Percentiles rank a stretch among this genome's conserved stretches.
Evolutionary conservation across 2,329 filamentous ascomycete genomes (phyloP).

Genomic region (Tolypocladium pustulatum): DNA sequence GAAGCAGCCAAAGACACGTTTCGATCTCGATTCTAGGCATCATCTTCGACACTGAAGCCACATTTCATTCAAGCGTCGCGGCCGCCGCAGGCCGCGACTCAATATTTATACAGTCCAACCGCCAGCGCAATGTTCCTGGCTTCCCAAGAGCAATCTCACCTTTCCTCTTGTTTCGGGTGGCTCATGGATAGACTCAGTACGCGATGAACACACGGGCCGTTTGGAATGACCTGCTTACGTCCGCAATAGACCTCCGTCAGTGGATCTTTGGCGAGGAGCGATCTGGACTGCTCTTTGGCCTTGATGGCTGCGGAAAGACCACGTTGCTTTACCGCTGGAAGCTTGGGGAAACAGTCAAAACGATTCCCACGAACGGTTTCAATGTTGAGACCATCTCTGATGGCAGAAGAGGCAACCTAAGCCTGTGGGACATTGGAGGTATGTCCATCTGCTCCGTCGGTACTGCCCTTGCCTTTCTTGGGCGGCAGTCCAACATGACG

Average conservation of each 20-base stretch:
- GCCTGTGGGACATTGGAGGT: conserved; percentile 20
- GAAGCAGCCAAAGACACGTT: not conserved
- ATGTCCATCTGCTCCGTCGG: not conserved
- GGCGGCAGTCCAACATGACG: not conserved
- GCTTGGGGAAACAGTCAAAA: conserved; percentile 84
- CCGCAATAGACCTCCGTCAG: not conserved
- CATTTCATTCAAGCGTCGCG: not conserved
- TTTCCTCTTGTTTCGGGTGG: too few species aligned
- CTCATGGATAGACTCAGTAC: not conserved
- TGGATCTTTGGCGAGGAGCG: not conserved
- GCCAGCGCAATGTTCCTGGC: not conserved
- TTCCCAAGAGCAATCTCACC: not conserved
- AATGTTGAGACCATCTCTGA: conserved; percentile 70
- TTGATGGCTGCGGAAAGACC: conserved; percentile 52
- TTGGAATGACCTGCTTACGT: not conserved
- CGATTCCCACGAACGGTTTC: conserved; percentile 91
- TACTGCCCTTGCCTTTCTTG: not conserved
- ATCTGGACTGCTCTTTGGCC: not conserved
- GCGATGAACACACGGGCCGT: not conserved
- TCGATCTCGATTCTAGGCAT: not conserved
- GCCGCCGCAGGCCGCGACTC: not conserved
- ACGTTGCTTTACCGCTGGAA: conserved; percentile 73
- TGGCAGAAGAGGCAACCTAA: conserved; percentile 9
- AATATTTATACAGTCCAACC: not conserved
- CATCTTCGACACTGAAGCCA: not conserved